phyloP scores from a whole-genome alignment of 2,329 filamentous ascomycete species.

The Aspergillus aculeatus region DNA sequence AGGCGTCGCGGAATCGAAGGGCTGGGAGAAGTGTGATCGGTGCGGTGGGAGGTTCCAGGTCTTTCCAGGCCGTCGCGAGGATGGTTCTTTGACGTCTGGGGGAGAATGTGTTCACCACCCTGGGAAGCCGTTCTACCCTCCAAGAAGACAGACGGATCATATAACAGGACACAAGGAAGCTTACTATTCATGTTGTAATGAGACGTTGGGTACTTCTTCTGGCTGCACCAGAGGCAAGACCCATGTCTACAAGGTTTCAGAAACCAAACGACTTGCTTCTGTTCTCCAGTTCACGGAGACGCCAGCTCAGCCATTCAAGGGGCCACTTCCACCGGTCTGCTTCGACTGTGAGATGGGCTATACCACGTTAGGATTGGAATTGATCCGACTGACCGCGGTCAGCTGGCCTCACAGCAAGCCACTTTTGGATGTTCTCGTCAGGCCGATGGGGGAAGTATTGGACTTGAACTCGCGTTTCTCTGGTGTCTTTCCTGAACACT shows the following conservation, averaged over 20 bases:
- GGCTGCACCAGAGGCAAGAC: slow-evolving; percentile 71
- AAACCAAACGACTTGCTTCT: slow-evolving; percentile 71
- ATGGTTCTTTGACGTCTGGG: slow-evolving; percentile 73
- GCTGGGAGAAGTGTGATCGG: slow-evolving; percentile 86
- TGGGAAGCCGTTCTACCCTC: slow-evolving; percentile 65
- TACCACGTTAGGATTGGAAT: slow-evolving; percentile 81
- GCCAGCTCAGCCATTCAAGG: slow-evolving; percentile 48
- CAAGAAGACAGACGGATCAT: slow-evolving; percentile 53
- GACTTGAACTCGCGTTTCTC: slow-evolving; percentile 93
- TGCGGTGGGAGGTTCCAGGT: slow-evolving; percentile 86
- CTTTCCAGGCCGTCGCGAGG: slow-evolving; percentile 76
- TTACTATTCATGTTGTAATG: slow-evolving; percentile 75
- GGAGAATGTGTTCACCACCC: slow-evolving; percentile 80
- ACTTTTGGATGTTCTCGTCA: slow-evolving; percentile 80
- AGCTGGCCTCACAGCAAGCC: slow-evolving; percentile 76
- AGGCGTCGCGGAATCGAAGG: slow-evolving; percentile 65
- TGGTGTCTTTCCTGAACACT: slow-evolving; percentile 76
- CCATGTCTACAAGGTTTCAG: slow-evolving; percentile 85
- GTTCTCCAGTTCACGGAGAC: slow-evolving; percentile 79
- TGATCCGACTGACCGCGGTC: slow-evolving; percentile 84
- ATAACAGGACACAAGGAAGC: slow-evolving; percentile 59
- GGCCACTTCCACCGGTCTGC: slow-evolving; percentile 56
- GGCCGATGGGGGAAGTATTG: slow-evolving; percentile 77
- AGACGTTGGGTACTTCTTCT: slow-evolving; percentile 66
- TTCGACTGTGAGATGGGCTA: slow-evolving; percentile 99